Evolutionary conservation across 2,329 filamentous ascomycete species (phyloP), one percentile per base, ranked within the genome.

Genomic region (Hymenoscyphus linearis): DNA sequence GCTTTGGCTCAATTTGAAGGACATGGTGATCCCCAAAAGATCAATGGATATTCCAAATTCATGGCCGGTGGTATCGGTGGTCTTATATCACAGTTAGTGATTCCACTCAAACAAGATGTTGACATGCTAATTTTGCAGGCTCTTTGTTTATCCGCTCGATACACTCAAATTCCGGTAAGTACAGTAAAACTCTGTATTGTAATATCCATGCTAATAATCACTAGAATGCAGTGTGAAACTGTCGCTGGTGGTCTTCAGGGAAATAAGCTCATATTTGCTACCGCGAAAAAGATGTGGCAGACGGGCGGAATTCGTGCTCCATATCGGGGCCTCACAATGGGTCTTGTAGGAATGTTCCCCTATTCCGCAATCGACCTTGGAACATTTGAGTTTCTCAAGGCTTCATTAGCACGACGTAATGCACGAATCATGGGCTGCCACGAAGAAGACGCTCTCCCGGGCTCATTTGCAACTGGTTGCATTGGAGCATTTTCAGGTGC

Each of bases 361-460:
- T 99, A 98, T 74, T 93, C 92, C 50, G 95, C 95, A 56, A 96
- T 99, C 72, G 95, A 99, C 73, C 88, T 99, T 71, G 91, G 91
- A 66, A 96, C 91, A 0, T 99, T 98, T 71, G 95, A 99, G 76
- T 86, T 95, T 63, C 82, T 97, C 64, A 99, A 99, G 76, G 85
- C 84, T 55, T 81, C 81, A 7, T 85, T 96, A 65, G 83, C 88
- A 36, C 77, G 77, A 3, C 87, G 87, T 66, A 89, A 91, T 71
- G 89, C 91, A 13, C 85, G 84, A 61, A 77, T 81, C 36, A 76
- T 84, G 10, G 85, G 87, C 52, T 86, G 90, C 66, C 87, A 91
- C 70, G 90, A 96, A 74, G 91, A 96, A 66, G 91, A 96, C 67
- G 87, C 91, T 47, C 75, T 84, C 37, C 89, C 91, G 6, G 89